These are phyloP conservation scores for Cercospora citrullina DNA, from an alignment of 2,329 filamentous ascomycete species.

Conservation along the genomic window DNA sequence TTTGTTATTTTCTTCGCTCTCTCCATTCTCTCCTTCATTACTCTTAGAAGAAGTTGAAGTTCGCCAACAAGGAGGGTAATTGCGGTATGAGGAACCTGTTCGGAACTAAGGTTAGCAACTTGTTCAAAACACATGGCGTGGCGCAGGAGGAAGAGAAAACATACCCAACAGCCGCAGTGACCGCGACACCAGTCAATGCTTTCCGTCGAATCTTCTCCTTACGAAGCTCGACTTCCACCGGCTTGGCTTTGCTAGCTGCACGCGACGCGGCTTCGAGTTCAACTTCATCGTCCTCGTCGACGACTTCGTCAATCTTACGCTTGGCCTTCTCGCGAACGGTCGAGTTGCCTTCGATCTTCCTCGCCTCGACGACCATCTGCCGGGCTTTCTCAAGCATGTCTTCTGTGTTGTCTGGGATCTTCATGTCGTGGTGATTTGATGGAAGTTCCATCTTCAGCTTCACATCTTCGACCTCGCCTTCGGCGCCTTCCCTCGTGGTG, in stretches of 20 bases:
- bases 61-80: constrained; percentile 25
- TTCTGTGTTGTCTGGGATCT: constrained; percentile 68
- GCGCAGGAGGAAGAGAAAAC: constrained; percentile 43
- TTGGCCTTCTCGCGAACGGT: constrained; percentile 54
- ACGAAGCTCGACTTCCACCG: constrained; percentile 72
- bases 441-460: constrained; percentile 77
- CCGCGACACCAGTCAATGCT: constrained; percentile 80
- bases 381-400: constrained; percentile 84
- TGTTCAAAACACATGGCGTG: background rate
- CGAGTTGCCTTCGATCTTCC: constrained; percentile 50
- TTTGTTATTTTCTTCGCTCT: background rate
- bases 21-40: background rate
- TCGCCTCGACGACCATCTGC: constrained; percentile 78
- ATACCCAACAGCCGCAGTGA: constrained; percentile 87
- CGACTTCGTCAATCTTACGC: constrained; percentile 72
- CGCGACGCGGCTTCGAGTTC: constrained; percentile 45
- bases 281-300: constrained; percentile 52
- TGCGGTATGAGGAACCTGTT: constrained; percentile 34
- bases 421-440: constrained; percentile 63
- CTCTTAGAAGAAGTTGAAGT: background rate
- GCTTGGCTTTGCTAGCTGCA: constrained; percentile 70
- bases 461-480: constrained; percentile 66
- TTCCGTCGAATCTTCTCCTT: constrained; percentile 85
- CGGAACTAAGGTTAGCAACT: constrained; percentile 20
- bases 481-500: constrained; percentile 52